Conservation (phyloP, 2,329 filamentous ascomycete genomes). For the Colletotrichum scovillei region DNA sequence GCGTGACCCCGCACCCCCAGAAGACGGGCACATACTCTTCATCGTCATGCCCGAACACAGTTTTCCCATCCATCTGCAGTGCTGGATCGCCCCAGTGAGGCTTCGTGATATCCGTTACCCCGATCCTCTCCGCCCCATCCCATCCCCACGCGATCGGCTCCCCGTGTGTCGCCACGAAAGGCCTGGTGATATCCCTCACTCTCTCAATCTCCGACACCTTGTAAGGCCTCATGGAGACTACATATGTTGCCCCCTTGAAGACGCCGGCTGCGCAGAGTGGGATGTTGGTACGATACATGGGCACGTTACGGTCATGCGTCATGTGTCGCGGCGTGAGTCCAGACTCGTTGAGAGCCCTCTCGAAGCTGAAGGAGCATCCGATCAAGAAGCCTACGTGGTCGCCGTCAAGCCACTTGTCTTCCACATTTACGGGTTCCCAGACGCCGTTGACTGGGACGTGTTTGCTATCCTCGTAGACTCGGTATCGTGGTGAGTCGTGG, state of each 20-base stretch:
- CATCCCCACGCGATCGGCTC: conserved; percentile 75
- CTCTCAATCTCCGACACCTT: conserved; percentile 57
- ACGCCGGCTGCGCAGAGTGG: conserved; percentile 68
- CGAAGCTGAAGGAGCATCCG: conserved; percentile 74
- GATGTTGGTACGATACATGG: conserved; percentile 71
- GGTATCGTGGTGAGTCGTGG: conserved; percentile 67
- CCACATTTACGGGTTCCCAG: conserved; percentile 51
- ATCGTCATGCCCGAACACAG: conserved; percentile 41
- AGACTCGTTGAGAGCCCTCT: conserved; percentile 62
- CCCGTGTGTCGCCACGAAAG: conserved; percentile 68
- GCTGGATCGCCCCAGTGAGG: conserved; percentile 69
- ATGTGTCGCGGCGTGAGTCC: conserved; percentile 65
- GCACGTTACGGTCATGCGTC: conserved; percentile 59
- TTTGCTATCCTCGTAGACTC: conserved; percentile 64
- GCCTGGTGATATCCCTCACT: conserved; percentile 66
- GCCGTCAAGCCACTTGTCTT: conserved; percentile 60
- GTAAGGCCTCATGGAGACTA: conserved; percentile 75
- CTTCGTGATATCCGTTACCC: conserved; percentile 62
- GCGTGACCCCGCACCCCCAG: conserved; percentile 75
- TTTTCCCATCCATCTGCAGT: conserved; percentile 52
- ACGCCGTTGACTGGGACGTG: conserved; percentile 44
- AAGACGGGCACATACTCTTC: conserved; percentile 65
- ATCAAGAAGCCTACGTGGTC: conserved; percentile 73
- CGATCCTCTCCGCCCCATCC: conserved; percentile 62
- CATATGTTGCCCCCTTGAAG: conserved; percentile 64